These are phyloP conservation scores for Zygnema circumcarinatum DNA, from an alignment of 139 green algal genomes.

Conservation along the genomic window DNA sequence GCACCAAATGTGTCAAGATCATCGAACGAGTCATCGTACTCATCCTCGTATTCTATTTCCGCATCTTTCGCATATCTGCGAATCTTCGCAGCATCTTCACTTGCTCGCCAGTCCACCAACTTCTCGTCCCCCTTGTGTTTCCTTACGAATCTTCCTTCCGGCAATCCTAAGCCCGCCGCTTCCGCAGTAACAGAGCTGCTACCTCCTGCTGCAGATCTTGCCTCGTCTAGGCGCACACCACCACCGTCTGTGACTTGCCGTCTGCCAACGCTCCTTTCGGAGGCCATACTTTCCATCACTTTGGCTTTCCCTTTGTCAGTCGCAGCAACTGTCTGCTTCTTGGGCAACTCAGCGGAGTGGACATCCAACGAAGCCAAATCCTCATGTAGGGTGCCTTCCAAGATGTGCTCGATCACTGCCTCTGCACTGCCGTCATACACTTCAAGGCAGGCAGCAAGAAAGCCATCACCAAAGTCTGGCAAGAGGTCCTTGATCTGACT, in stretches of 20 bases:
- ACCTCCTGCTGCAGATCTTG: background rate
- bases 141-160: constrained; percentile 10
- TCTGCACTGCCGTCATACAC: constrained; percentile 53
- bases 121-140: background rate
- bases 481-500: constrained; percentile 62
- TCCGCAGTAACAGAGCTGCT: background rate
- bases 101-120: constrained; percentile 6
- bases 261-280: too few relatives aligned
- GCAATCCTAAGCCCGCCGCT: background rate
- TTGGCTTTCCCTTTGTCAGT: constrained; percentile 35
- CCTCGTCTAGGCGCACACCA: background rate
- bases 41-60: constrained; percentile 59
- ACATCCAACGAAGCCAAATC: constrained; percentile 58
- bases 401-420: constrained; percentile 58
- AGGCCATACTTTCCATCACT: background rate
- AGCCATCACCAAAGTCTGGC: constrained; percentile 61
- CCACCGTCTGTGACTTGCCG: background rate
- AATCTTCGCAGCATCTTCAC: constrained; percentile 2
- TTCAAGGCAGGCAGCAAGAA: constrained; percentile 53
- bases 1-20: constrained; percentile 38
- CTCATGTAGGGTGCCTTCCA: constrained; percentile 52
- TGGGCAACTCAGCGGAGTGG: background rate
- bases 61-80: constrained; percentile 26
- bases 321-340: background rate
- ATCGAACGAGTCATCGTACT: constrained; percentile 64